Base-by-base conservation (phyloP, 306 rosid species). In the Prinsepia uniflora region DNA sequence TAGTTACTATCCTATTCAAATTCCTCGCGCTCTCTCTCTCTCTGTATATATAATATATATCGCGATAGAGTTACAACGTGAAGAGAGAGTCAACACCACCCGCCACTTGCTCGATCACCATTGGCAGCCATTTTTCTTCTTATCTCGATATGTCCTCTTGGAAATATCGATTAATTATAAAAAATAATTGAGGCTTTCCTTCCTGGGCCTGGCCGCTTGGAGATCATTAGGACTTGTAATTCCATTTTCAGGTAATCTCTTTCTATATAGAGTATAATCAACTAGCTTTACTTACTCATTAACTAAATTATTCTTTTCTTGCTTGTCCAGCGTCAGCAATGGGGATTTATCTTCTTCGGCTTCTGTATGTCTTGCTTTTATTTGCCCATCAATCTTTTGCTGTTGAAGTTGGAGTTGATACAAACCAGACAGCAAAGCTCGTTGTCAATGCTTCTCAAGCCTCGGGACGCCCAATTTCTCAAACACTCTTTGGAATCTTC, bases 401-500 rank as follows among this genome's bases (percentile, higher is more conserved):
- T 70, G 9, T 15, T 66, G 78, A 79, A 82, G 53, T 56, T 66
- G 78, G 81, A 82, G 53, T 56, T 17, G 89, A 73, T 18, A 62
- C 90, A 46, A 75, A 47, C 61, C 77, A 76, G 64, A 85, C 81
- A 5, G 57, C 91, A 15, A 20, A 48, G 19, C 85, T 92, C 12
- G 15, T 19, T 50, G 85, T 92, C 14, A 18, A 92, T 81, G 96
- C 92, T 83, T 91, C 97, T 52, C 88, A 76, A 52, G 71, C 82
- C 54, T 81, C 85, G 6, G 85, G 77, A 44, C 82, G 68, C 61
- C 82, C 39, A 39, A 89, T 92, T 42, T 82, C 96, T 0, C 76
- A 88, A 0, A 89, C 96, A 13, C 85, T 89, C 61, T 92, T 89
- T 54, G 98, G 98, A 62, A 46, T 84, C 71, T 92, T 92, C 84